These are phyloP conservation scores for Fusarium begoniae DNA, from an alignment of 2,329 filamentous ascomycete species.

Conservation along the genomic window DNA sequence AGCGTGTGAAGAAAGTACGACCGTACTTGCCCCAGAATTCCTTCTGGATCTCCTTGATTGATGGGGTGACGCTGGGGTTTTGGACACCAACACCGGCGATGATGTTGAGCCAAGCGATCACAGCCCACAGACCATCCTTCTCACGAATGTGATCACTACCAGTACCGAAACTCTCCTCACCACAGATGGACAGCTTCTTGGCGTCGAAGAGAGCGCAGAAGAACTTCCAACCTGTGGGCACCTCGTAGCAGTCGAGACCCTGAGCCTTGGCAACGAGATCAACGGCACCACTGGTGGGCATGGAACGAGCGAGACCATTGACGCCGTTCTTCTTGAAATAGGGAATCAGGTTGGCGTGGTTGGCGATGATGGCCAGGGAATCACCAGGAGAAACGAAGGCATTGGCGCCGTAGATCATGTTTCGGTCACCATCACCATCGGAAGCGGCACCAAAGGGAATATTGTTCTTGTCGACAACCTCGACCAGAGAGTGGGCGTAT, in stretches of 20 bases:
- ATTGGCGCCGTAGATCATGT: constrained; percentile 99
- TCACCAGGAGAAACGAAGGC: constrained; percentile 97
- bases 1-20: constrained; percentile 98
- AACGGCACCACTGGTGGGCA: constrained; percentile 96
- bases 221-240: constrained; percentile 99
- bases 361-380: constrained; percentile 96
- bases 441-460: constrained; percentile 97
- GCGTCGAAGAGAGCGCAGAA: constrained; percentile 96
- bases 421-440: constrained; percentile 96
- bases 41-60: constrained; percentile 94
- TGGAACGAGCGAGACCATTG: constrained; percentile 92
- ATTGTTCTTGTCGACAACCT: constrained; percentile 87
- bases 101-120: constrained; percentile 98
- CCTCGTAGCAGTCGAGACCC: constrained; percentile 91
- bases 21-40: constrained; percentile 98
- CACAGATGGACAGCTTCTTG: constrained; percentile 96
- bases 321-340: constrained; percentile 99
- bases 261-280: constrained; percentile 97
- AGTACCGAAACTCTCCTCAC: constrained; percentile 97
- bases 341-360: constrained; percentile 94
- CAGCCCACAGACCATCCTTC: constrained; percentile 98
- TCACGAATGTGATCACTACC: constrained; percentile 99
- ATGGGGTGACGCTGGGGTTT: constrained; percentile 81
- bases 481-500: constrained; percentile 93
- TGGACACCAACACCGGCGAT: constrained; percentile 92